Percentiles rank a stretch among this genome's conserved stretches.
These are phyloP conservation scores for Hypericum androsaemum DNA, from an alignment of 345 rosid genomes.

Conservation along the genomic window DNA sequence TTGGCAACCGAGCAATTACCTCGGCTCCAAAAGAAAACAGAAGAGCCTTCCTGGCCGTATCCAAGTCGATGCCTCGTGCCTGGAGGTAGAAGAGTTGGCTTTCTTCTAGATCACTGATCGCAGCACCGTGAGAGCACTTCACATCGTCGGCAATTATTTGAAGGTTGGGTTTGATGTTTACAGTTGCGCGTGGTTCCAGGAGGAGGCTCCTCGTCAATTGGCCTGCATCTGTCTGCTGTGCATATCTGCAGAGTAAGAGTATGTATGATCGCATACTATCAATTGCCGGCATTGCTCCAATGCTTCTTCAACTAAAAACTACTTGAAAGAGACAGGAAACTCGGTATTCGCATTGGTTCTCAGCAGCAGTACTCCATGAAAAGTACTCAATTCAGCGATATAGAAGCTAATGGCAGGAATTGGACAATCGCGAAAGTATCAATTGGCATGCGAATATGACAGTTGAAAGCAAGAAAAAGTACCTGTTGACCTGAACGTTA, in stretches of 20 bases:
- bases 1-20: conserved; percentile 48
- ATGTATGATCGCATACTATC: too few relatives aligned
- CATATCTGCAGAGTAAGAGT: conserved; percentile 36
- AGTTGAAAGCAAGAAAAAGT: background rate
- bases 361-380: too few relatives aligned
- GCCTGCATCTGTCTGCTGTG: conserved; percentile 89
- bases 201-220: conserved; percentile 80
- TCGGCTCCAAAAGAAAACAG: conserved; percentile 76
- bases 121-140: conserved; percentile 96
- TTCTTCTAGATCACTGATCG: conserved; percentile 81
- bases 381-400: too few relatives aligned
- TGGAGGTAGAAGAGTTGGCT: conserved; percentile 80
- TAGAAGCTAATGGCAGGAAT: too few relatives aligned
- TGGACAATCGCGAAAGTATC: background rate
- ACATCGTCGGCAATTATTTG: conserved; percentile 89
- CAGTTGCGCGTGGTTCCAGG: conserved; percentile 78
- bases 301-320: background rate
- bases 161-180: conserved; percentile 85
- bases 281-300: background rate
- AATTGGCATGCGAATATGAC: background rate
- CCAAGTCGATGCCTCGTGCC: conserved; percentile 71
- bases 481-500: conserved; percentile 83
- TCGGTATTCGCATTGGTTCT: too few relatives aligned
- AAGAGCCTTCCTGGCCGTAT: conserved; percentile 76
- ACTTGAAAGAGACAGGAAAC: too few relatives aligned